phyloP scores from a whole-genome alignment of 352 stramenopile genomes.

The Phytophthora sp. region DNA sequence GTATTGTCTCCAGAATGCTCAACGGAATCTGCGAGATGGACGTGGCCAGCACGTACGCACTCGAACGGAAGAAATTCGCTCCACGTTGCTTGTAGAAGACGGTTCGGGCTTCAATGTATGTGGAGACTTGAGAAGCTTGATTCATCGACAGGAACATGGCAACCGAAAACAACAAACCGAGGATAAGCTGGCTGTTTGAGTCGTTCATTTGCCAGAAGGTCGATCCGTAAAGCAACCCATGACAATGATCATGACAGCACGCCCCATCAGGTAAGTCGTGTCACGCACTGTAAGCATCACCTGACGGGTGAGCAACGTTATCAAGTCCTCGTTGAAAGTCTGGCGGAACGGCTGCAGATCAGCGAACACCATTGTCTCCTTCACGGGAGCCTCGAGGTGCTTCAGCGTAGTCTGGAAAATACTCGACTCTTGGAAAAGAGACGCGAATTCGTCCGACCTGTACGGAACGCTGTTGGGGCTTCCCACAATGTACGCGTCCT shows the following conservation, averaged over 20 bases:
- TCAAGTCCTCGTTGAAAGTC: slow-evolving; percentile 25
- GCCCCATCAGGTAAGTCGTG: not conserved
- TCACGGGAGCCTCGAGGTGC: not conserved
- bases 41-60: not conserved
- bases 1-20: too few species aligned
- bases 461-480: not conserved
- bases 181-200: not conserved
- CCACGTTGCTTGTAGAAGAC: not conserved
- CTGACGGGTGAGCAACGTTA: slow-evolving; percentile 50
- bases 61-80: not conserved
- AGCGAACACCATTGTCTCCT: not conserved
- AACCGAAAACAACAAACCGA: not conserved
- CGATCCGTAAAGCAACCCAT: not conserved
- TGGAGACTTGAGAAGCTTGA: not conserved
- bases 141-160: not conserved
- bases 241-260: not conserved
- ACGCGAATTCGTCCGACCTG: slow-evolving; percentile 39
- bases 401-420: slow-evolving; percentile 5
- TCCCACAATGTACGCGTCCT: not conserved
- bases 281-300: slow-evolving; percentile 12
- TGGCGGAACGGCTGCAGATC: not conserved
- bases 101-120: not conserved
- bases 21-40: not conserved
- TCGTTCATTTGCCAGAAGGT: not conserved
- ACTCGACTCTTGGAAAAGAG: slow-evolving; percentile 41